These are phyloP conservation scores for Fragaria ananassa DNA, from an alignment of 306 rosid genomes.

Conservation along the genomic window DNA sequence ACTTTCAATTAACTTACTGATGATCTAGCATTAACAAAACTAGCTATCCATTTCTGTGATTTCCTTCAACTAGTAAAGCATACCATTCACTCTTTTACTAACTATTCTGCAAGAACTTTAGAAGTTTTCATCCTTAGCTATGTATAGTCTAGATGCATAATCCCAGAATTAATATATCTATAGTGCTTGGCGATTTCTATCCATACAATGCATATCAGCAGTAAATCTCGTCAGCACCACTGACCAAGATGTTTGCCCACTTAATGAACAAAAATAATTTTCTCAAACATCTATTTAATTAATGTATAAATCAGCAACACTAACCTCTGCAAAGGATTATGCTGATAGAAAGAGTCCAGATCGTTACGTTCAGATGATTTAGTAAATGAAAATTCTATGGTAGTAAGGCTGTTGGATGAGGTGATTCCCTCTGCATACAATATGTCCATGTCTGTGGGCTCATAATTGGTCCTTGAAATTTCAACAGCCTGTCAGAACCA, in stretches of 20 bases:
- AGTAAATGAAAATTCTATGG: conserved; percentile 60
- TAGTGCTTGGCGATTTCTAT: background rate
- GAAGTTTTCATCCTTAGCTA: conserved; percentile 4
- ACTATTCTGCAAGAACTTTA: background rate
- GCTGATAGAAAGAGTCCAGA: conserved; percentile 35
- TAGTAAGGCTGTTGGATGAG: conserved; percentile 50
- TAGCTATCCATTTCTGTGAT: background rate
- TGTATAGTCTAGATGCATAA: background rate
- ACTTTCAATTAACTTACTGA: background rate
- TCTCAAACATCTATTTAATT: background rate
- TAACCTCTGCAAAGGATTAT: conserved; percentile 50
- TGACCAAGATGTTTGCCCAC: conserved; percentile 8
- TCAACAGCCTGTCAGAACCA: conserved; percentile 56
- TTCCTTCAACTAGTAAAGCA: background rate
- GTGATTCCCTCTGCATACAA: conserved; percentile 71
- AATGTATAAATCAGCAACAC: conserved; percentile 3
- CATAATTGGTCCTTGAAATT: conserved; percentile 55
- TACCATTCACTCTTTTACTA: conserved; percentile 3
- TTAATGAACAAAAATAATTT: background rate
- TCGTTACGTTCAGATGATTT: conserved; percentile 27
- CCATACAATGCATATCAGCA: background rate
- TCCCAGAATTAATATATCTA: background rate
- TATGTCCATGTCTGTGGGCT: conserved; percentile 67
- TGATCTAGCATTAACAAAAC: background rate
- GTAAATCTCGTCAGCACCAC: background rate